Conservation (phyloP, 441 rosid genomes). For the Populus hybrid region DNA sequence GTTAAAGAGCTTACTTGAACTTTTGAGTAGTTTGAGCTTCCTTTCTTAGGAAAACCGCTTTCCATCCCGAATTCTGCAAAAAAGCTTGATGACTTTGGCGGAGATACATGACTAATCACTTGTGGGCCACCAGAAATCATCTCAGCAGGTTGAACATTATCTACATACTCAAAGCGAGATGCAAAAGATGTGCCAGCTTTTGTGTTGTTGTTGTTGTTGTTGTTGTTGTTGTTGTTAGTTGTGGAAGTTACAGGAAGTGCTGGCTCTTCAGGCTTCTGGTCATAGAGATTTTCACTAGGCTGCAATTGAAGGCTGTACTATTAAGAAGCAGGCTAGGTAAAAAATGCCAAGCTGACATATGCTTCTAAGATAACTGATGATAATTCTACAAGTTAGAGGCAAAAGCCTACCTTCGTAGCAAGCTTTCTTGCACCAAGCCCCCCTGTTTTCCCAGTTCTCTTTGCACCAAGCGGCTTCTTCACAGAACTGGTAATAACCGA, state of each 20-base stretch:
- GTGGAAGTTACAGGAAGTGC: constrained; percentile 54
- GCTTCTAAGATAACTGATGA: neutral
- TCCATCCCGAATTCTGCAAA: constrained; percentile 95
- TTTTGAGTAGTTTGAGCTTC: constrained; percentile 61
- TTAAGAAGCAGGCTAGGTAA: neutral
- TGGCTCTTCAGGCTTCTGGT: constrained; percentile 93
- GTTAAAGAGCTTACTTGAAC: constrained; percentile 46
- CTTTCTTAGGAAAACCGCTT: constrained; percentile 64
- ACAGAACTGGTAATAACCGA: constrained; percentile 44
- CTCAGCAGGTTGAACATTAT: constrained; percentile 57
- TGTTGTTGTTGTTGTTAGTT: constrained; percentile 26
- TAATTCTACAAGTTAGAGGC: neutral
- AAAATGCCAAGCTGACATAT: neutral
- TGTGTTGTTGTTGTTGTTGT: constrained; percentile 27
- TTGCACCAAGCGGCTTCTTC: constrained; percentile 88
- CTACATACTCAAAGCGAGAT: constrained; percentile 92
- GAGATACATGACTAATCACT: constrained; percentile 80
- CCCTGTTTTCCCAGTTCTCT: constrained; percentile 70
- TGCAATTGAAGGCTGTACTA: constrained; percentile 34
- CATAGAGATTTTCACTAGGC: constrained; percentile 82
- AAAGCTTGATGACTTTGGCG: constrained; percentile 89
- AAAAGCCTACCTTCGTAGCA: constrained; percentile 56
- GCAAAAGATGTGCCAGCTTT: constrained; percentile 52
- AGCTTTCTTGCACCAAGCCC: constrained; percentile 97
- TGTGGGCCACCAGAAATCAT: constrained; percentile 52